These are phyloP conservation scores for Lanmaoa rubissima DNA, from an alignment of 768 basidiomycete genomes.

Conservation along the genomic window DNA sequence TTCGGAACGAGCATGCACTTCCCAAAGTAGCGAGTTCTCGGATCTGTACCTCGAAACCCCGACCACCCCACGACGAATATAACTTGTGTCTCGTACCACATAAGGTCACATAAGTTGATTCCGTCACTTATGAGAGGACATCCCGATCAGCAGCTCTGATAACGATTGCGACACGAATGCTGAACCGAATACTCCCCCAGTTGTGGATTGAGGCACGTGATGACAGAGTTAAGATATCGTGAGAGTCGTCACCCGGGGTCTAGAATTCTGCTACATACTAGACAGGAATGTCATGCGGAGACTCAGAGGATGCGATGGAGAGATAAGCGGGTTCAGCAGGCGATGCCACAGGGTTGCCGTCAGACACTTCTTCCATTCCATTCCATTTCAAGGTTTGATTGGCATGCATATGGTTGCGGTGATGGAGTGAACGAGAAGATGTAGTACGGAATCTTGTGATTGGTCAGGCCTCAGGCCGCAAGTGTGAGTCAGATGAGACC, in stretches of 20 bases:
- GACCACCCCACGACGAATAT: not conserved
- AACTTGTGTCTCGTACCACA: not conserved
- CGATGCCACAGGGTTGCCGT: slow-evolving; percentile 6
- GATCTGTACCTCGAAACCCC: not conserved
- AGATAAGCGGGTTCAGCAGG: not conserved
- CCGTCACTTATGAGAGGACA: slow-evolving; percentile 2
- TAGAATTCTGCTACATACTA: not conserved
- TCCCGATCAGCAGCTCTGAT: slow-evolving; percentile 11
- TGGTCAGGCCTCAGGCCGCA: not conserved
- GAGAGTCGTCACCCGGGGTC: not conserved
- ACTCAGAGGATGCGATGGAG: not conserved
- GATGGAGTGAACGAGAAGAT: slow-evolving; percentile 15
- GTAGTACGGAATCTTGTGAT: slow-evolving; percentile 6
- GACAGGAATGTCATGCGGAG: not conserved
- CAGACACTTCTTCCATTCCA: slow-evolving; percentile 26
- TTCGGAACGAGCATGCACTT: not conserved
- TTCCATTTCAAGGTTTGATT: slow-evolving; percentile 27
- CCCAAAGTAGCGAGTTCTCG: not conserved
- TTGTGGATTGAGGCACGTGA: not conserved
- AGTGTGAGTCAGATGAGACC: slow-evolving; percentile 2
- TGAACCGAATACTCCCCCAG: slow-evolving; percentile 1
- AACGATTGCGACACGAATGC: slow-evolving; percentile 4
- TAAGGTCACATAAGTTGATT: not conserved
- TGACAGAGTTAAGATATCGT: not conserved
- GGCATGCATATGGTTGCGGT: slow-evolving; percentile 18